A percentile compares a stretch with the other conserved stretches of the same genome.
Evolutionary conservation across 2,329 filamentous ascomycete genomes (phyloP).

Genomic region (Aspergillus pseudonomiae): DNA sequence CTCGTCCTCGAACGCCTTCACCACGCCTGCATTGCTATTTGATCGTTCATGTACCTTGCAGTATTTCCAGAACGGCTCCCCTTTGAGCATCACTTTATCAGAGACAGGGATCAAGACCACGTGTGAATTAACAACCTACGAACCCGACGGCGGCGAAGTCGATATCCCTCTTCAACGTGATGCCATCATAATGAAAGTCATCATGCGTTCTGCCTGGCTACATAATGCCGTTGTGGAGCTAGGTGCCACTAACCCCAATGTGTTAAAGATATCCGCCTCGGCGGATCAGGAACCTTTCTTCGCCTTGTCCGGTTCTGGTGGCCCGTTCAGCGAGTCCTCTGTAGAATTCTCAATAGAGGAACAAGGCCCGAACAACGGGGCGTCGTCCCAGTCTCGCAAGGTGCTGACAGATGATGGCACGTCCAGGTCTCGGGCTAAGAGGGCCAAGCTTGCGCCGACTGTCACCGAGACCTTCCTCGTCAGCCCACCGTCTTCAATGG

Average conservation of each 20-base stretch:
- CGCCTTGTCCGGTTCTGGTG: constrained; percentile 67
- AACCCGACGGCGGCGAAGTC: constrained; percentile 61
- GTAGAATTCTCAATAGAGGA: constrained; percentile 62
- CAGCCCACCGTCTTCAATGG: constrained; percentile 58
- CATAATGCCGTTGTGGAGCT: constrained; percentile 57
- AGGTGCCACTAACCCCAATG: constrained; percentile 68
- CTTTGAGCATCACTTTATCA: constrained; percentile 81
- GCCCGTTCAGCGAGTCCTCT: constrained; percentile 60
- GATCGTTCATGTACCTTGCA: constrained; percentile 82
- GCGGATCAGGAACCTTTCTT: constrained; percentile 68
- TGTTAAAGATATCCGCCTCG: constrained; percentile 69
- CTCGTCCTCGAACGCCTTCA: constrained; percentile 72
- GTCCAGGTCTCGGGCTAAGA: constrained; percentile 35
- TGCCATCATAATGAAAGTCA: constrained; percentile 84
- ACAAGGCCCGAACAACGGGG: constrained; percentile 28
- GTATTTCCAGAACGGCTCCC: constrained; percentile 73
- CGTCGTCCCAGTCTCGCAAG: constrained; percentile 33
- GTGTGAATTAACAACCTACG: constrained; percentile 87
- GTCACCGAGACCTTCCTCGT: constrained; percentile 56
- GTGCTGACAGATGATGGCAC: constrained; percentile 41
- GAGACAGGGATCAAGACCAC: constrained; percentile 86
- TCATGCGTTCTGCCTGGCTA: constrained; percentile 70
- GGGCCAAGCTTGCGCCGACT: constrained; percentile 43
- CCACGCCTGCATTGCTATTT: constrained; percentile 78
- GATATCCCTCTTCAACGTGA: constrained; percentile 83